These are phyloP conservation scores for Xerocomus amazonicus DNA, from an alignment of 1,284 basidiomycete species.

Conservation along the genomic window DNA sequence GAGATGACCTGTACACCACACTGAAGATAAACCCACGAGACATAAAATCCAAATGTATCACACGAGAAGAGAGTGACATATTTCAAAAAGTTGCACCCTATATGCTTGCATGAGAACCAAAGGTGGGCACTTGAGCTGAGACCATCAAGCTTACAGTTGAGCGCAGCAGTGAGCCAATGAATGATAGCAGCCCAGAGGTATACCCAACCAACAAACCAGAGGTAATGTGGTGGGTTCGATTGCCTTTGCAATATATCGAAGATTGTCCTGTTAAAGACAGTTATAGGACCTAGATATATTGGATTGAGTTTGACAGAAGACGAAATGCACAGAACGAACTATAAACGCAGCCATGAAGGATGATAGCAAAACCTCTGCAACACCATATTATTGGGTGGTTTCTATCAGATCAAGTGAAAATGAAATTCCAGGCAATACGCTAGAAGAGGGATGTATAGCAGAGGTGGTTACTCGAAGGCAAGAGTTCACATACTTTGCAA, in stretches of 20 bases:
- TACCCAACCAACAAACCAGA: conserved; percentile 90
- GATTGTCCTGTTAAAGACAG: conserved; percentile 89
- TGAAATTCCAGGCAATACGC: conserved; percentile 86
- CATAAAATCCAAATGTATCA: conserved; percentile 93
- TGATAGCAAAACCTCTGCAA: conserved; percentile 79
- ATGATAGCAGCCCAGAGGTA: conserved; percentile 92
- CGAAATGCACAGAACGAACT: conserved; percentile 10
- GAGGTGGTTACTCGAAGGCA: neutral
- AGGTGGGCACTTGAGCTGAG: too few species aligned
- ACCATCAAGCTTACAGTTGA: conserved; percentile 62
- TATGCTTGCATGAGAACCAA: conserved; percentile 13
- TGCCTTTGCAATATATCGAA: conserved; percentile 69
- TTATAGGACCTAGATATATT: conserved; percentile 68
- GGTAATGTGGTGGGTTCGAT: conserved; percentile 64
- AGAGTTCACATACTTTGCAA: conserved; percentile 59
- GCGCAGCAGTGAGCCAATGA: conserved; percentile 83
- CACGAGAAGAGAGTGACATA: conserved; percentile 91
- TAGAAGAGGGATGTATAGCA: conserved; percentile 23
- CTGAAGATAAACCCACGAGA: conserved; percentile 85
- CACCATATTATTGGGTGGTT: conserved; percentile 86
- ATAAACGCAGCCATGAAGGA: conserved; percentile 89
- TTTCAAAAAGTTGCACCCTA: conserved; percentile 79
- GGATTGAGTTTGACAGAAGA: neutral
- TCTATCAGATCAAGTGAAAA: conserved; percentile 94
- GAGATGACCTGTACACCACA: conserved; percentile 84